Percentiles rank a stretch among this genome's conserved stretches.
Conservation (phyloP, 2,329 filamentous ascomycete species). For the Colletotrichum sp. region DNA sequence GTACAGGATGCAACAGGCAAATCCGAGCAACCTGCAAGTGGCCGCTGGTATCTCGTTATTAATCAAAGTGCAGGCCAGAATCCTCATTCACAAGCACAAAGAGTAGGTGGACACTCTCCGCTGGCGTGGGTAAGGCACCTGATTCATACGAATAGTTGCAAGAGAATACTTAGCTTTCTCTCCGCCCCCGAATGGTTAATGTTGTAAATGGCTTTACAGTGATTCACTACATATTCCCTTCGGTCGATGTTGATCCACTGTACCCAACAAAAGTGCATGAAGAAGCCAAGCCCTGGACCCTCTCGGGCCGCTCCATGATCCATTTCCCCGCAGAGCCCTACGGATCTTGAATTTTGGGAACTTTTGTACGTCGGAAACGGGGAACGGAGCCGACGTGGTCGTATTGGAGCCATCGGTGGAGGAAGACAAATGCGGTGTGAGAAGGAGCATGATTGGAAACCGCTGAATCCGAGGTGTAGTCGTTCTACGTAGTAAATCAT, state of each 20-base stretch:
- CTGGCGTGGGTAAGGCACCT: no score
- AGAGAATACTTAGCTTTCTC: no score
- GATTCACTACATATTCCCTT: background rate
- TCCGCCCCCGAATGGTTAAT: no score
- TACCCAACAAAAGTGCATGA: background rate
- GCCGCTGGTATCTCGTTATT: background rate
- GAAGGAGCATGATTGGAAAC: fast-evolving
- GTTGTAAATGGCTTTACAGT: background rate
- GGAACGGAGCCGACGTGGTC: background rate
- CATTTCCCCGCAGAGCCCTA: background rate
- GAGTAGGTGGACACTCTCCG: no score
- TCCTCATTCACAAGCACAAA: background rate
- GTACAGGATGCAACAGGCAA: background rate
- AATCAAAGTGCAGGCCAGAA: background rate
- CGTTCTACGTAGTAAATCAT: no score
- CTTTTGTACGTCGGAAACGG: background rate
- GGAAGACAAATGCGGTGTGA: no score
- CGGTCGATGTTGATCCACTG: background rate
- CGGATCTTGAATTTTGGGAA: background rate
- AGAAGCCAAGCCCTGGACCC: background rate
- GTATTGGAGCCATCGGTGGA: no score
- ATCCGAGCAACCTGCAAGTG: background rate
- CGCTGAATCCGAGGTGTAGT: no score
- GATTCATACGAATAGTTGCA: no score
- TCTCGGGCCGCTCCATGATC: background rate